Evolutionary conservation across 2,329 filamentous ascomycete species (phyloP).

Genomic region (Calonectria pseudoreteaudii): DNA sequence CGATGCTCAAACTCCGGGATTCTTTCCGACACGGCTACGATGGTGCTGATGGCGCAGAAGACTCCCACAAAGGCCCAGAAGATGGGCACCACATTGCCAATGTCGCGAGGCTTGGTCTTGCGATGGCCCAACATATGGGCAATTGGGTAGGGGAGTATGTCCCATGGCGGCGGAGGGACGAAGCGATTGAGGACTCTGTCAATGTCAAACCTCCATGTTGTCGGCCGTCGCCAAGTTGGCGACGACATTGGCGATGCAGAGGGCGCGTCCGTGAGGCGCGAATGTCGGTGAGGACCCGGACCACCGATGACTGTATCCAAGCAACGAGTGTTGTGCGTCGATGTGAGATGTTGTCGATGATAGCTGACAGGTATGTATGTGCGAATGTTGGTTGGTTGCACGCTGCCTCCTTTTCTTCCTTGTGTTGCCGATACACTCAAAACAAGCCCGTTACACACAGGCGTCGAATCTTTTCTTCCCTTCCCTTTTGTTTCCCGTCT

Average conservation of each 20-base stretch:
- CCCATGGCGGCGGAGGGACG: conserved; percentile 74
- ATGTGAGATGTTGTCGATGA: not conserved
- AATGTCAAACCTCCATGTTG: conserved; percentile 74
- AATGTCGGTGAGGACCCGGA: not conserved
- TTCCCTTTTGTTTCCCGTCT: not conserved
- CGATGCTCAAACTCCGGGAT: conserved; percentile 65
- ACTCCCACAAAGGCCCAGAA: conserved; percentile 75
- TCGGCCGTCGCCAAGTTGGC: conserved; percentile 23
- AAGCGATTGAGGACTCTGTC: conserved; percentile 80
- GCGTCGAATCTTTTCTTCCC: not conserved
- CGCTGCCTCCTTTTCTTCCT: not conserved
- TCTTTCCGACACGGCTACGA: conserved; percentile 67
- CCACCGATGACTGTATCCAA: not conserved
- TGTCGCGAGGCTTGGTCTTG: conserved; percentile 45
- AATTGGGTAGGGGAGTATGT: conserved; percentile 72
- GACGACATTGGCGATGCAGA: conserved; percentile 23
- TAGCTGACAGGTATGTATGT: not conserved
- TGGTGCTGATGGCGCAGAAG: conserved; percentile 69
- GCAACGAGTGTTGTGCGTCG: not conserved
- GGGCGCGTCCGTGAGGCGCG: not conserved
- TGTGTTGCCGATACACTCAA: not conserved
- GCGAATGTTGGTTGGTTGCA: not conserved
- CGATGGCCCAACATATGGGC: conserved; percentile 78
- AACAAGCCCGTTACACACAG: not conserved
- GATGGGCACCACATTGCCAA: conserved; percentile 70